Base-by-base conservation (phyloP, 345 rosid genomes). In the Acer negundo region DNA sequence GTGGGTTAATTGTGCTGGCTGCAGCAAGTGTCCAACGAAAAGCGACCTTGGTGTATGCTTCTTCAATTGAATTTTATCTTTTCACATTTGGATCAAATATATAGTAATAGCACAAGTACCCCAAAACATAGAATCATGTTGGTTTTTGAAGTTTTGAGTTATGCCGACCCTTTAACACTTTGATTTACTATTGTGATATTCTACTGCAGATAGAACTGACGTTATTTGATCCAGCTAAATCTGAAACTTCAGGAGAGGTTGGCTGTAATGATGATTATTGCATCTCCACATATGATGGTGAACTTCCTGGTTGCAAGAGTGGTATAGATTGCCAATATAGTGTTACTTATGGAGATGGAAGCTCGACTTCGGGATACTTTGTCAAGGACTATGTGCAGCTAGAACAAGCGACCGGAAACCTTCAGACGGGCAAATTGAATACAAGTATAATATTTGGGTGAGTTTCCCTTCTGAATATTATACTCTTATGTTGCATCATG, bases 1-100 rank as follows among this genome's bases (percentile, higher is more conserved):
- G 7, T 95, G 99, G 99, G 90, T 95, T 59, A 95, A 93, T 77
- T 90, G 98, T 51, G 79, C 51, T 23, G 91, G 83, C 12, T 95
- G 99, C 49, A 67, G 70, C 28, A 91, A 79, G 66, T 95, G 99
- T 80, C 99, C 97, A 10, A 65, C 70, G 4, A 89, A 88, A 84
- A 95, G 93, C 31, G 85, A 90, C 35, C 88, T 93, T 26, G 95
- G 92, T 58, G 98, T 93, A 89, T 73, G 92, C 42, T 74, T 80
- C 76, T 75, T 80, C 56, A 20, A 75, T 72, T 53, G 47, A 74
- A 47, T 10, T 69, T 13, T 46, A 56, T 69, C 59, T 35, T 23
- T 35, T 53, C 15, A 13, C 35, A 53, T 69, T 23, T 81, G 61
- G 67, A 56, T 16, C 62, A 35, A 4, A 11, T 31, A 5, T 11